Percentiles rank a stretch among this genome's conserved stretches.
These are phyloP conservation scores for Nemania abortiva DNA, from an alignment of 2,329 filamentous ascomycete genomes.

Conservation along the genomic window DNA sequence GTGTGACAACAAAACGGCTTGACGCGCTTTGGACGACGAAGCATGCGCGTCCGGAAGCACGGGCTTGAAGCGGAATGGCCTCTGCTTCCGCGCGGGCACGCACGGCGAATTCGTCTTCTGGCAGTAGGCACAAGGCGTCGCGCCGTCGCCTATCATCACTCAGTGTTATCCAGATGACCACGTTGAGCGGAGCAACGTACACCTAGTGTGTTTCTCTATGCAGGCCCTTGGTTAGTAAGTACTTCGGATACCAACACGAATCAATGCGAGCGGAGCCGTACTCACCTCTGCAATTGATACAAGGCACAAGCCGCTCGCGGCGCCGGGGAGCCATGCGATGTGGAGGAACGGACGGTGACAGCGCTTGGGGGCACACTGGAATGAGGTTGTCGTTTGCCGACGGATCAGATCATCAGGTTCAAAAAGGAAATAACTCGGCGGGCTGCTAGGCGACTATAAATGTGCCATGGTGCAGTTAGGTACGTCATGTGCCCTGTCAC, in stretches of 20 bases:
- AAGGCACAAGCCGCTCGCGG: slow-evolving; percentile 2
- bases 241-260: background rate
- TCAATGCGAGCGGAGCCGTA: background rate
- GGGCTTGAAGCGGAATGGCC: background rate
- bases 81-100: background rate
- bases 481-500: too few species aligned
- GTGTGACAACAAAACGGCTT: too few species aligned
- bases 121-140: slow-evolving; percentile 3
- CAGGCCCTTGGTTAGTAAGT: background rate
- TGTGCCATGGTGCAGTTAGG: too few species aligned
- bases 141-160: slow-evolving; percentile 1
- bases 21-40: background rate
- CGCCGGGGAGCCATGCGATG: background rate
- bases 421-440: slow-evolving; percentile 5
- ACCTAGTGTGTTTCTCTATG: slow-evolving; percentile 13
- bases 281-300: slow-evolving; percentile 7
- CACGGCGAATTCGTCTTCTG: slow-evolving; percentile 8
- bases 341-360: background rate
- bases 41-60: background rate
- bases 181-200: background rate
- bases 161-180: background rate
- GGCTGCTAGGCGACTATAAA: background rate
- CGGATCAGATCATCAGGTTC: too few species aligned
- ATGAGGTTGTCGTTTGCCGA: background rate
- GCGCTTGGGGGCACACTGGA: background rate